Percentiles rank a stretch among this genome's conserved stretches.
phyloP scores from a whole-genome alignment of 1,284 basidiomycete species.

The Pyrrhoderma lamaoense region DNA sequence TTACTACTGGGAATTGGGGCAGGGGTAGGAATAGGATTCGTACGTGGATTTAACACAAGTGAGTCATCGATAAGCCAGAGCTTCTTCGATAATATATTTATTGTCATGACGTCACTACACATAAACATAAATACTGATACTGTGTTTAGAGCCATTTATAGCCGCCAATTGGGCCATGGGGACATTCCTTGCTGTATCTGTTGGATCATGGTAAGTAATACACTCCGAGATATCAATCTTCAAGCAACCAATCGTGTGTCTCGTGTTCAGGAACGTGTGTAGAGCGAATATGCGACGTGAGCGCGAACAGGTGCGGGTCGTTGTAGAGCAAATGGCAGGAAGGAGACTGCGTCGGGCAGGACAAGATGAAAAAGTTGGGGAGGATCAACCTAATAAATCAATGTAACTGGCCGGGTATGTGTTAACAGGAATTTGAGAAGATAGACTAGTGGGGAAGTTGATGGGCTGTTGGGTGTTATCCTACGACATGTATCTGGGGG shows the following conservation, averaged over 20 bases:
- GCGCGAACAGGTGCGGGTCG: conserved; percentile 44
- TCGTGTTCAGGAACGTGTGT: conserved; percentile 49
- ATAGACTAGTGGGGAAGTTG: neutral
- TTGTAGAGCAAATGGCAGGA: conserved; percentile 56
- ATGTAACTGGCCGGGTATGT: neutral
- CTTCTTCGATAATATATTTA: neutral
- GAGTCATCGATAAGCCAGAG: conserved; percentile 20
- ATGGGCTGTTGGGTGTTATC: neutral
- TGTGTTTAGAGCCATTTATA: conserved; percentile 30
- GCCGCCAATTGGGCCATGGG: conserved; percentile 52
- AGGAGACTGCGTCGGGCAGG: conserved; percentile 27
- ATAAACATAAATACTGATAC: neutral
- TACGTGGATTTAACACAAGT: conserved; percentile 50
- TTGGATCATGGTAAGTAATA: conserved; percentile 41
- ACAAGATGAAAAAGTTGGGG: conserved; percentile 1
- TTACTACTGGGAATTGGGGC: conserved; percentile 47
- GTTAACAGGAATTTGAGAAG: neutral
- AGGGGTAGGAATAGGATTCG: conserved; percentile 47
- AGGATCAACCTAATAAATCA: neutral
- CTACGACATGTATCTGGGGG: neutral
- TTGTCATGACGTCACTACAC: neutral
- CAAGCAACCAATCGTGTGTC: neutral
- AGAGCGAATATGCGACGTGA: conserved; percentile 48
- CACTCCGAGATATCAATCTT: conserved; percentile 8
- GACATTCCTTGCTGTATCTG: conserved; percentile 43